Evolutionary conservation across 305 asterid genomes (phyloP).

Genomic region (Solanum hybrid): DNA sequence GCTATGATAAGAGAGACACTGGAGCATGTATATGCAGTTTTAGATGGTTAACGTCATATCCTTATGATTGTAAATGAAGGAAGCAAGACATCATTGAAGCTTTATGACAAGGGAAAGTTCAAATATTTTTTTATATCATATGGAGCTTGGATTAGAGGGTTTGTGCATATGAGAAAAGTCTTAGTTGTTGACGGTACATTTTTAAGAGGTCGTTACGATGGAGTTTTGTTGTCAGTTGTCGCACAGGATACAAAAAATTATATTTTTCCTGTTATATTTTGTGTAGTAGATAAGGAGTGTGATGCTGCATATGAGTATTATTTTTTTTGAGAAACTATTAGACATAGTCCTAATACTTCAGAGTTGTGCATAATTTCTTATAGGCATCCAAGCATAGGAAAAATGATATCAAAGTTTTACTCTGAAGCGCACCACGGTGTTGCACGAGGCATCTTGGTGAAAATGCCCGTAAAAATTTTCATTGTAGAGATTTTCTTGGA

Average conservation of each 20-base stretch:
- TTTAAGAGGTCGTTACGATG: not conserved
- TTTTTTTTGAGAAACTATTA: not conserved
- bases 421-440: not conserved
- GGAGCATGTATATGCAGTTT: not conserved
- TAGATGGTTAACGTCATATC: not conserved
- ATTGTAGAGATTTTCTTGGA: not conserved
- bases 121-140: not conserved
- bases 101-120: not conserved
- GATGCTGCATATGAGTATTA: no score
- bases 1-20: not conserved
- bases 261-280: no score
- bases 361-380: not conserved
- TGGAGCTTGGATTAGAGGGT: not conserved
- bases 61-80: not conserved
- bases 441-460: not conserved
- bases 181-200: not conserved
- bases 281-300: not conserved
- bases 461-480: not conserved
- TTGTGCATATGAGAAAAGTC: not conserved
- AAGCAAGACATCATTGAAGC: not conserved
- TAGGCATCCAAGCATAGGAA: not conserved
- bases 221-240: not conserved
- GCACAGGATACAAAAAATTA: not conserved
- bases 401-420: not conserved
- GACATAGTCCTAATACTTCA: not conserved